Base-by-base conservation (phyloP, 2,329 filamentous ascomycete species). In the Acephala macrosclerotiorum region DNA sequence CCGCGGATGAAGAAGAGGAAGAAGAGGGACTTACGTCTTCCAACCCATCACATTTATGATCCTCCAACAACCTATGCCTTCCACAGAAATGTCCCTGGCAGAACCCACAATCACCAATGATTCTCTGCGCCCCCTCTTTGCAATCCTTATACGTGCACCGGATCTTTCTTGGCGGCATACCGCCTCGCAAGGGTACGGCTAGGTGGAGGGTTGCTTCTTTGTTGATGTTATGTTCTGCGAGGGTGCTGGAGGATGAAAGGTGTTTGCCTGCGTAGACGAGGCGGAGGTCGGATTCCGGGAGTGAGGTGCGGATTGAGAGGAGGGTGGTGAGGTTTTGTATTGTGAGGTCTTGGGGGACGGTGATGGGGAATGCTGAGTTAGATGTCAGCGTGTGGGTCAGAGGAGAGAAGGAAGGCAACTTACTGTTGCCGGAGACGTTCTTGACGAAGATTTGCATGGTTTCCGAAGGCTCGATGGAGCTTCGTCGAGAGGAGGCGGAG, bases 21-120 rank as follows among this genome's bases (percentile, higher is more conserved):
- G 63, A 61, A 58, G 68, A 66, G 64, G 70, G 64, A 83, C 89
- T 83, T 83, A 91, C 89, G 81, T 97, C 92, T 84, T 98, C 96
- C 64, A 99, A 84, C 47, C 94, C 94, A 70, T 87, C 89, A 83
- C 96, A 99, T 82, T 93, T 93, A 82, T 99, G 96, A 74, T 95
- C 92, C 80, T 99, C 96, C 70, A 98, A 81, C 81, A 98, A 87
- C 64, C 96, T 87, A 81, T 99, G 96, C 83, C 94, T 97, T 74
- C 93, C 93, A 81, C 96, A 99, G 84, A 93, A 98, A 78, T 96
- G 92, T 55, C 94, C 94, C 63, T 91, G 85, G 83, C 96, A 99
- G 84, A 98, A 98, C 68, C 89, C 91, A 81, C 96, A 99, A 83
- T 98, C 95, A 62, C 96, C 96, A 66, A 97, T 92, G 75, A 99